Percentiles rank a stretch among this genome's conserved stretches.
phyloP scores from a whole-genome alignment of 306 rosid species.

The Prosopis cineraria region DNA sequence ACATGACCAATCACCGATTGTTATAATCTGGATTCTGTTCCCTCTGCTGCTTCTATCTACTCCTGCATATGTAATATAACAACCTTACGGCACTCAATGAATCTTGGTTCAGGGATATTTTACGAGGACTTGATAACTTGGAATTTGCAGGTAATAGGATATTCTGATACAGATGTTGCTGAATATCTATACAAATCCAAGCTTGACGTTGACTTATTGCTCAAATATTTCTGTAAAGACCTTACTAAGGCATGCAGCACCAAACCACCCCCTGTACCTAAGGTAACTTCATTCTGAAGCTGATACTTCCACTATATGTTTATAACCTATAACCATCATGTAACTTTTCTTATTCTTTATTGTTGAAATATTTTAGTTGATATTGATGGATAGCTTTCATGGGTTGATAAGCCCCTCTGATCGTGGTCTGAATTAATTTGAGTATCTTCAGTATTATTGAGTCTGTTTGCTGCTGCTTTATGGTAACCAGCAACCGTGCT shows the following conservation, averaged over 20 bases:
- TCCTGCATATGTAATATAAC: not conserved
- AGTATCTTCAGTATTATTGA: constrained; percentile 13
- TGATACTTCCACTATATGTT: constrained; percentile 30
- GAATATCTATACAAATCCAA: constrained; percentile 79
- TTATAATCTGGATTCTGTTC: constrained; percentile 16
- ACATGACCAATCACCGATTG: not conserved
- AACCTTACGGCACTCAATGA: not conserved
- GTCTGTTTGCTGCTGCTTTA: constrained; percentile 16
- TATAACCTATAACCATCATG: constrained; percentile 7
- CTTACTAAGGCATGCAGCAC: constrained; percentile 69
- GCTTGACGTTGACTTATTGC: constrained; percentile 61
- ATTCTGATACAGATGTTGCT: constrained; percentile 92
- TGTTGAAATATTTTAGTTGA: not conserved
- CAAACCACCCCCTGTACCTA: constrained; percentile 88
- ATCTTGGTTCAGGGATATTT: not conserved
- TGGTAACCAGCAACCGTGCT: not conserved
- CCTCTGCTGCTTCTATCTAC: not conserved
- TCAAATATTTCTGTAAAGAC: constrained; percentile 74
- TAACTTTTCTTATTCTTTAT: not conserved
- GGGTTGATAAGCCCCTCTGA: not conserved
- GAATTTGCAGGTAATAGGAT: constrained; percentile 77
- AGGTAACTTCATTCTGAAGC: constrained; percentile 56
- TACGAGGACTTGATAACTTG: constrained; percentile 13
- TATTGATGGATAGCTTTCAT: not conserved
- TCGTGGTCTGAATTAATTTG: constrained; percentile 14